These are phyloP conservation scores for Bombardia bombarda DNA, from an alignment of 495 filamentous ascomycete genomes.

Conservation along the genomic window DNA sequence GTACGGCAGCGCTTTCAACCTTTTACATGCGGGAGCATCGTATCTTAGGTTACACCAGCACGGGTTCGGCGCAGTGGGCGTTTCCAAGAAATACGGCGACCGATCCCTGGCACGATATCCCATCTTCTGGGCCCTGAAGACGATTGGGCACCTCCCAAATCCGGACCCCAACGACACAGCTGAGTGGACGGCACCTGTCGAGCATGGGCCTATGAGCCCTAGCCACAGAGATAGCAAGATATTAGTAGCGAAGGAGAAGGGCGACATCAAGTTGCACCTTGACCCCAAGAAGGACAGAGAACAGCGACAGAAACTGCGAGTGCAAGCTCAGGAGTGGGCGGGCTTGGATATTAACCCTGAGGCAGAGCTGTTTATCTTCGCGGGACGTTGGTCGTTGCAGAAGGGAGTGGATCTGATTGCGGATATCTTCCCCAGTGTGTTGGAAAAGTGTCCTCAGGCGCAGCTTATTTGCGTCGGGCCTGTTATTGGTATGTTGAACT, in stretches of 20 bases:
- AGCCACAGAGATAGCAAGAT: background rate
- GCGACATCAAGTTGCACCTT: constrained; percentile 45
- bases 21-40: constrained; percentile 61
- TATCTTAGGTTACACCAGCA: constrained; percentile 64
- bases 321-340: constrained; percentile 69
- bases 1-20: constrained; percentile 60
- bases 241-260: constrained; percentile 26
- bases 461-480: constrained; percentile 66
- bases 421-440: constrained; percentile 59
- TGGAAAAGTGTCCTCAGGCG: constrained; percentile 52
- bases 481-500: constrained; percentile 35
- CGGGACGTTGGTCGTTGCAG: constrained; percentile 69
- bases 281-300: constrained; percentile 31
- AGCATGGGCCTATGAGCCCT: no score
- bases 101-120: constrained; percentile 68
- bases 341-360: constrained; percentile 53
- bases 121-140: constrained; percentile 68
- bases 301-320: constrained; percentile 43
- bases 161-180: constrained; percentile 66
- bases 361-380: constrained; percentile 67
- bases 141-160: constrained; percentile 64
- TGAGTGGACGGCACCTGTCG: constrained; percentile 45
- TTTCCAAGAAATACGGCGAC: constrained; percentile 69
- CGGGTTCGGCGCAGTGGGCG: constrained; percentile 58
- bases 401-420: constrained; percentile 74